Evolutionary conservation across 2,329 filamentous ascomycete species (phyloP).

Genomic region (Fusarium ambrosium): DNA sequence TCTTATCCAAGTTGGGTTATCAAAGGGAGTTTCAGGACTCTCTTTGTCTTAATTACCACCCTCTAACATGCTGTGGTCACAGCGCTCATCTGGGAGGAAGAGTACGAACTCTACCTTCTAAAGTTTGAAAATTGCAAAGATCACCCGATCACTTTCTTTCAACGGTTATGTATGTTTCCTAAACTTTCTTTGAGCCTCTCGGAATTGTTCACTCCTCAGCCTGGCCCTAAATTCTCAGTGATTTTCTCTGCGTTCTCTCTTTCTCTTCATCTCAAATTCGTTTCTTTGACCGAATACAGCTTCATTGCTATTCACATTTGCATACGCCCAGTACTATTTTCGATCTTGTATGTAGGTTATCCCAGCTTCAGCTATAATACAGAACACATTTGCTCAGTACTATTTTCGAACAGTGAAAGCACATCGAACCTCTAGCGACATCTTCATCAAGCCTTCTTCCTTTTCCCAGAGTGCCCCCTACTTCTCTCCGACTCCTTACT

Average conservation of each 20-base stretch:
- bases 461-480: neutral
- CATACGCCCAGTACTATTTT: neutral
- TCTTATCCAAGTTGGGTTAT: neutral
- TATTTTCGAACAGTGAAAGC: neutral
- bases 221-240: neutral
- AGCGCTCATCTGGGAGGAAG: neutral
- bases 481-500: too few relatives aligned
- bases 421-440: neutral
- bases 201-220: neutral
- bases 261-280: neutral
- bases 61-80: too few relatives aligned
- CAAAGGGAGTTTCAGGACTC: neutral
- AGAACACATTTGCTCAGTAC: neutral
- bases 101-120: neutral
- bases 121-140: neutral
- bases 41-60: neutral
- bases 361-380: too few relatives aligned
- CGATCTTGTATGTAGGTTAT: neutral
- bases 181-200: neutral
- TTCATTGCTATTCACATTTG: neutral
- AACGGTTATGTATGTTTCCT: neutral
- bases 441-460: neutral
- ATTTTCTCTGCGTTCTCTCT: neutral
- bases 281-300: neutral
- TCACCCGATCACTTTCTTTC: neutral